Percentiles rank a stretch among this genome's conserved stretches.
Evolutionary conservation across 1,284 basidiomycete genomes (phyloP).

Genomic region (Ceratobasidium sp.): DNA sequence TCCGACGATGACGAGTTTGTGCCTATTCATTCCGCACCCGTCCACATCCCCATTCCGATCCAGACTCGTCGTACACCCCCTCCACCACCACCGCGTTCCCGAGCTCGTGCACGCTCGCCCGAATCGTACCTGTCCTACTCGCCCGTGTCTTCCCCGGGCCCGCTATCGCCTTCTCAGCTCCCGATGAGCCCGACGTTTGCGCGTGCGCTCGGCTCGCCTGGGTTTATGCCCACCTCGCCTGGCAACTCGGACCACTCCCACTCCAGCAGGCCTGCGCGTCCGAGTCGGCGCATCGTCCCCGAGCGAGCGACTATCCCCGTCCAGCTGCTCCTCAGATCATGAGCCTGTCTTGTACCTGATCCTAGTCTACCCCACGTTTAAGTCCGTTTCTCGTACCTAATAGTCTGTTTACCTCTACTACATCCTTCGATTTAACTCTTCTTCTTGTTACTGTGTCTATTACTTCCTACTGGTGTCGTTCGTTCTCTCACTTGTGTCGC

Average conservation of each 20-base stretch:
- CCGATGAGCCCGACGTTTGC: constrained; percentile 31
- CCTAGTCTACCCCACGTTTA: neutral
- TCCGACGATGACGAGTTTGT: constrained; percentile 6
- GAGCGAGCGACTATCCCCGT: constrained; percentile 1
- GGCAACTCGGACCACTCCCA: neutral
- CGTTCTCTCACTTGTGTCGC: neutral
- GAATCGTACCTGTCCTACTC: neutral
- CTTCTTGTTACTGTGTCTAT: constrained; percentile 36
- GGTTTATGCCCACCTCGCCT: constrained; percentile 31
- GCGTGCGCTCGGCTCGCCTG: constrained; percentile 22
- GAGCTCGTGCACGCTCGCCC: neutral
- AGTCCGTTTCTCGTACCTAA: neutral
- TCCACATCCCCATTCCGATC: constrained; percentile 4
- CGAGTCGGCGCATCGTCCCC: neutral
- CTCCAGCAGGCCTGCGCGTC: constrained; percentile 8
- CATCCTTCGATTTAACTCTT: constrained; percentile 3
- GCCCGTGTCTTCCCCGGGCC: constrained; percentile 2
- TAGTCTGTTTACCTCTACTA: neutral
- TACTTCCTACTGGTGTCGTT: constrained; percentile 1
- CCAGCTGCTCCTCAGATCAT: neutral
- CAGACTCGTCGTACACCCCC: constrained; percentile 5
- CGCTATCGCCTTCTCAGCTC: neutral
- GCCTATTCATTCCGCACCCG: neutral
- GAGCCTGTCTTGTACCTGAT: neutral
- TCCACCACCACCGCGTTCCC: neutral